Conservation (phyloP, 805 yeast genomes). For the Cyberlindnera samutprakarnensis region DNA sequence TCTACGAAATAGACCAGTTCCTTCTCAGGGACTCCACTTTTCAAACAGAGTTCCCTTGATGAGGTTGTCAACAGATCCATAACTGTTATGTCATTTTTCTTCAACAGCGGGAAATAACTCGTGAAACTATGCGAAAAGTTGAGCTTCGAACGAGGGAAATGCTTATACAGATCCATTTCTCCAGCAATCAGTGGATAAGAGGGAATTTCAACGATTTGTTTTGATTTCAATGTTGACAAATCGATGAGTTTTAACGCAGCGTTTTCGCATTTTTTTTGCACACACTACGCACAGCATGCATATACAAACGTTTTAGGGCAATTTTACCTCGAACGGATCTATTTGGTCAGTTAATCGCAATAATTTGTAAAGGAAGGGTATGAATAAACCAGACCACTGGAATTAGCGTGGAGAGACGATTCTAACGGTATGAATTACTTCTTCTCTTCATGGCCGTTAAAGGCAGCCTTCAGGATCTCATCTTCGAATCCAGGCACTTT, state of each 20-base stretch:
- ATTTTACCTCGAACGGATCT: no score
- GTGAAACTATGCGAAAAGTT: conserved; percentile 27
- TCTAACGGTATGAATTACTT: neutral
- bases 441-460: conserved; percentile 49
- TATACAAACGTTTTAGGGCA: no score
- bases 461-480: conserved; percentile 60
- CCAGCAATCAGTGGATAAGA: no score
- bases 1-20: conserved; percentile 6
- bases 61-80: conserved; percentile 35
- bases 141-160: conserved; percentile 28
- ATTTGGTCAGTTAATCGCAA: no score
- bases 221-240: no score
- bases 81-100: conserved; percentile 26
- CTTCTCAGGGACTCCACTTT: conserved; percentile 7
- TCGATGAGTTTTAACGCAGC: no score
- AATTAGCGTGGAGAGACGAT: no score
- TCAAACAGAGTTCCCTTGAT: conserved; percentile 12
- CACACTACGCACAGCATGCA: no score
- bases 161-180: conserved; percentile 36
- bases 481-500: conserved; percentile 81
- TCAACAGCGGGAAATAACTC: conserved; percentile 23
- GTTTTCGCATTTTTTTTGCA: no score
- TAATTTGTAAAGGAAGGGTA: no score
- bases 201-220: no score
- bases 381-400: no score